Evolutionary conservation across 768 basidiomycete species (phyloP), one percentile per base, ranked within the genome.

Genomic region (Polyporus arcularius): DNA sequence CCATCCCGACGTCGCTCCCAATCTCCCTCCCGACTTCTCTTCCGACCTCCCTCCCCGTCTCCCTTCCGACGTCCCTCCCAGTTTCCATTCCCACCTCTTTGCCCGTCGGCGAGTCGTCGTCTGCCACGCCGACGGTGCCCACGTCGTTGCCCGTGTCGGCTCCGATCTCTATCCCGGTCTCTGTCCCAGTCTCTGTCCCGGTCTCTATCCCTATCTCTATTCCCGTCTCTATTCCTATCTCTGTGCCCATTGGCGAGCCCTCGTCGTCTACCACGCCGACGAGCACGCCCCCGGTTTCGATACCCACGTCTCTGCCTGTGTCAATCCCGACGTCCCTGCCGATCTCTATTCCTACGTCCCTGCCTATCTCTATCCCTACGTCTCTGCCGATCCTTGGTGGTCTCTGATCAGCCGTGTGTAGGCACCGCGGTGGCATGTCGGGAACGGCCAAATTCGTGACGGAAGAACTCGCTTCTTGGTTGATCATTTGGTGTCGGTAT

Each of bases 1-100:
- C 35, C n/a, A n/a, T n/a, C n/a, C n/a, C n/a, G n/a, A n/a, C n/a
- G n/a, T 53, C 61, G 6, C 60, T 61, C 26, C 55, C 60, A 6
- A 51, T 46, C 53, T 26, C 50, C 30, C 50, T 42, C 16, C 57
- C 46, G 10, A 43, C 43, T 47, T 51, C 49, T 1, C 48, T 52
- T n/a, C 51, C 55, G 4, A 8, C 2, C 21, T 26, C 21, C 21
- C 21, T 26, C 21, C 21, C 21, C 21, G 2, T 26, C 21, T 26
- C 10, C n/a, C 31, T 38, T 5, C 52, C 52, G 12, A 39, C 30
- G 30, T 41, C 52, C 2, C 52, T 41, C 6, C 52, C 52, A 8
- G 14, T 52, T 2, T 54, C 53, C 53, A 8, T 38, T 11, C 38
- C 40, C 3, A 16, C 53, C 7, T 42, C 53, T 51, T 11, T 40